Conservation (phyloP, 805 yeast species). For the Kodamaea sagamina region DNA sequence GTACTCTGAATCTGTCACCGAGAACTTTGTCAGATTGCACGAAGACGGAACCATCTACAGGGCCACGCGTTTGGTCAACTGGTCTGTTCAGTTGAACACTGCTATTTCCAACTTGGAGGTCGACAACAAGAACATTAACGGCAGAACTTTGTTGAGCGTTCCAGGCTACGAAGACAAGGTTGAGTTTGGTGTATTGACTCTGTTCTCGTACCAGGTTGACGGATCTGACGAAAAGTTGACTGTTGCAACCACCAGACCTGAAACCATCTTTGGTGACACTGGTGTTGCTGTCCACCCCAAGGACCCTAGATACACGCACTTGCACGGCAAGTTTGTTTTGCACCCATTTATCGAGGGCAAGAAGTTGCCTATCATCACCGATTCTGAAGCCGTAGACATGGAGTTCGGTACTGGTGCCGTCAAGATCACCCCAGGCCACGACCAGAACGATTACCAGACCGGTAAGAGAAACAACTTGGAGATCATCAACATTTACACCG, state of each 20-base stretch:
- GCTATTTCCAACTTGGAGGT: constrained; percentile 96
- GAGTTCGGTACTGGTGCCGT: constrained; percentile 99
- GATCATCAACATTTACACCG: constrained; percentile 86
- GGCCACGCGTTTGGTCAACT: constrained; percentile 88
- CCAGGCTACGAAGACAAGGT: constrained; percentile 90
- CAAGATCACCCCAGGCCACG: constrained; percentile 98
- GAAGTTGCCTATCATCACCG: constrained; percentile 84
- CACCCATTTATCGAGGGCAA: constrained; percentile 85
- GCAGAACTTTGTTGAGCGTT: constrained; percentile 75
- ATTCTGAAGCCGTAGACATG: constrained; percentile 95
- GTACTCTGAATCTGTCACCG: constrained; percentile 76
- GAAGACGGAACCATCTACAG: constrained; percentile 96
- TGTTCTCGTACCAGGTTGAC: constrained; percentile 88
- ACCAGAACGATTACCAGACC: constrained; percentile 92
- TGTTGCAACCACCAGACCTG: constrained; percentile 99
- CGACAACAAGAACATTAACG: constrained; percentile 85
- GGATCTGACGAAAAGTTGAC: constrained; percentile 81
- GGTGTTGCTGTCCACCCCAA: constrained; percentile 98
- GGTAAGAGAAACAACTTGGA: constrained; percentile 93
- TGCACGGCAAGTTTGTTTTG: constrained; percentile 88
- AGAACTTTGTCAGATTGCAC: constrained; percentile 87
- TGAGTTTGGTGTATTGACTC: constrained; percentile 96
- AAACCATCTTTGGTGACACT: constrained; percentile 96
- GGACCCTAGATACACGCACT: constrained; percentile 87
- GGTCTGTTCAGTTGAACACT: constrained; percentile 94